A percentile compares a stretch with the other conserved stretches of the same genome.
Evolutionary conservation across 257 asterid genomes (phyloP).

Genomic region (Linaria vulgaris): DNA sequence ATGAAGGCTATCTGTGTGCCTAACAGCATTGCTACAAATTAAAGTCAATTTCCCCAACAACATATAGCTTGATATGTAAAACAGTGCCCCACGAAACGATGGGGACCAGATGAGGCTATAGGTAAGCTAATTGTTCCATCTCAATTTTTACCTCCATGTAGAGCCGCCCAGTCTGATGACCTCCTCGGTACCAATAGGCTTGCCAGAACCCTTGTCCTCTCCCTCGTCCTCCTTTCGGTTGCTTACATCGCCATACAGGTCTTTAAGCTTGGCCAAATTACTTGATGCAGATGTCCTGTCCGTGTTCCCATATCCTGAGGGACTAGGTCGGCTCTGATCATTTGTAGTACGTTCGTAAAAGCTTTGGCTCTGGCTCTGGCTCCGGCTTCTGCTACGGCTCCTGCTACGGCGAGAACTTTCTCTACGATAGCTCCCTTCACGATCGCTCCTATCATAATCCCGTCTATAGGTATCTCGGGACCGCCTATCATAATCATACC

Average conservation of each 20-base stretch:
- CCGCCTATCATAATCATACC: slow-evolving; percentile 57
- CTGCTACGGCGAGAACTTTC: slow-evolving; percentile 61
- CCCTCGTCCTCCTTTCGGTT: slow-evolving; percentile 56
- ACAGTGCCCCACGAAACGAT: slow-evolving; percentile 7
- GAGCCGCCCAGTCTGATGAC: slow-evolving; percentile 95
- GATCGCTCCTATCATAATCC: slow-evolving; percentile 61
- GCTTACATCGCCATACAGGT: slow-evolving; percentile 75
- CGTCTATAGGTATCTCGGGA: slow-evolving; percentile 60
- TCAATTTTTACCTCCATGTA: slow-evolving; percentile 87
- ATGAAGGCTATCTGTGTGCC: background rate
- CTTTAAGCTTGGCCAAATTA: slow-evolving; percentile 91
- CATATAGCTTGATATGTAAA: slow-evolving; percentile 2
- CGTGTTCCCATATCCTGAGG: slow-evolving; percentile 44
- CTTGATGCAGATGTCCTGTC: slow-evolving; percentile 62
- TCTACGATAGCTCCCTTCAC: slow-evolving; percentile 36
- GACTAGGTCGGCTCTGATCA: slow-evolving; percentile 43
- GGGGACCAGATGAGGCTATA: background rate
- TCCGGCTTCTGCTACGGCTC: slow-evolving; percentile 39
- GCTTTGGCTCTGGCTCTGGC: slow-evolving; percentile 59
- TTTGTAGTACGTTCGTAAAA: slow-evolving; percentile 37
- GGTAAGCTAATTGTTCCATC: background rate
- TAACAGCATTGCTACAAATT: background rate
- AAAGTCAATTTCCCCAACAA: slow-evolving; percentile 11
- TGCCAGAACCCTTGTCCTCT: slow-evolving; percentile 39
- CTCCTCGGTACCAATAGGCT: slow-evolving; percentile 74